Base-by-base conservation (phyloP, 257 asterid genomes). In the Oldenlandia corymbosa region DNA sequence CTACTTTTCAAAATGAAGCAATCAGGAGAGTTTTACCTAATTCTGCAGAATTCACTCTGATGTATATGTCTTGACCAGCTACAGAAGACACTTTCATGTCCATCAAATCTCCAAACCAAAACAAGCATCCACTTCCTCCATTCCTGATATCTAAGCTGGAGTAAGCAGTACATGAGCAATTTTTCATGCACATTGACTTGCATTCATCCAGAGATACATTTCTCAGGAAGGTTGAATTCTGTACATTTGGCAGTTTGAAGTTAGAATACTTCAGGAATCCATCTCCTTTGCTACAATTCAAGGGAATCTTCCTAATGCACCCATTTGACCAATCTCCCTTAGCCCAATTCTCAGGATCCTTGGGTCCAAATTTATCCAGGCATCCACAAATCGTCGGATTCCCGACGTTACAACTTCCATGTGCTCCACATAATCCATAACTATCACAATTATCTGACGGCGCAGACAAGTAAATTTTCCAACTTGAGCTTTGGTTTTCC, bases 371-470 rank as follows among this genome's bases (percentile, higher is more conserved):
- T 7, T 64, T 57, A 1, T 71, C 63, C 20, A 85, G 34, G 60
- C 88, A 82, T 26, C 23, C 58, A 49, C 92, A 85, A 0, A 49
- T 41, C 0, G 79, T 76, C 8, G 74, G 59, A 7, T 36, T 65
- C 4, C 39, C 78, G 7, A 32, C 34, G 18, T 45, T 28, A 58
- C 90, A 85, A 26, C 53, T 39, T 4, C 80, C 83, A 36, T 73
- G 51, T 2, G 81, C 58, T 0, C 90, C 88, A 54, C 94, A 83
- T 4, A 41, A 8, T 26, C 37, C 61, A 48, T 83, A 85, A 11
- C 2, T 12, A 42, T 79, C 90, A 12, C 89, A 78, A 0, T 8
- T 57, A 34, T 77, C 83, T 5, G 52, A n/a, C 2, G 76, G 88
- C 13, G 60, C 7, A 37, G 55, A 5, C 12, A 60, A 27, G 65